Evolutionary conservation across 805 yeast species (phyloP).

Genomic region (Suhomyces sp.): DNA sequence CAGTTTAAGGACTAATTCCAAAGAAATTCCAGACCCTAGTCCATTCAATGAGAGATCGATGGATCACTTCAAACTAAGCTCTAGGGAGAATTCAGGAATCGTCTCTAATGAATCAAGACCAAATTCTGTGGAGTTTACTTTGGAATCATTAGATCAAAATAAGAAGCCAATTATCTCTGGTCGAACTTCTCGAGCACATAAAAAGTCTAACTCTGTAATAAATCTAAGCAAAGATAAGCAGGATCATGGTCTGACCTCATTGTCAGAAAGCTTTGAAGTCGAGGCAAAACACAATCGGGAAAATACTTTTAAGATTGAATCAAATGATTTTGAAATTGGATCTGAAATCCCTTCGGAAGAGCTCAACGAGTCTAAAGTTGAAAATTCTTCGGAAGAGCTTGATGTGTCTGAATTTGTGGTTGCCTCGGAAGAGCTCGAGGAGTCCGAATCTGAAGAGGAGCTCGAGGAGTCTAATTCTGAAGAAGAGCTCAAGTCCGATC

Average conservation of each 20-base stretch:
- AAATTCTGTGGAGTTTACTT: neutral
- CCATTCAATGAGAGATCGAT: neutral
- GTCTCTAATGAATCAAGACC: neutral
- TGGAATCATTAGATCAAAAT: neutral
- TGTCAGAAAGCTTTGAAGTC: neutral
- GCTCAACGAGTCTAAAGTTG: neutral
- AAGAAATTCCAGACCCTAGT: neutral
- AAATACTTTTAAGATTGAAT: neutral
- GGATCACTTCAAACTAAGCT: neutral
- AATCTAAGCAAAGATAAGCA: neutral
- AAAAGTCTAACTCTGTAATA: neutral
- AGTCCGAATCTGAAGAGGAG: neutral
- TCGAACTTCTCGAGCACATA: neutral
- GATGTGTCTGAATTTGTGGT: neutral
- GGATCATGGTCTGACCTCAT: neutral
- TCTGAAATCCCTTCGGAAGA: neutral
- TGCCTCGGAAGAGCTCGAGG: neutral
- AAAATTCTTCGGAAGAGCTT: neutral
- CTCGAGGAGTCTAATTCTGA: neutral
- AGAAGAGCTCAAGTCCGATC: slow-evolving; percentile 4
- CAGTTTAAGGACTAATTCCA: neutral
- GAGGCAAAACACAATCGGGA: neutral
- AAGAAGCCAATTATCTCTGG: neutral
- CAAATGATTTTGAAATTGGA: neutral
- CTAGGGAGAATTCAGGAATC: neutral